phyloP scores from a whole-genome alignment of 2,329 filamentous ascomycete species.

The Paraconiothyrium sp. region DNA sequence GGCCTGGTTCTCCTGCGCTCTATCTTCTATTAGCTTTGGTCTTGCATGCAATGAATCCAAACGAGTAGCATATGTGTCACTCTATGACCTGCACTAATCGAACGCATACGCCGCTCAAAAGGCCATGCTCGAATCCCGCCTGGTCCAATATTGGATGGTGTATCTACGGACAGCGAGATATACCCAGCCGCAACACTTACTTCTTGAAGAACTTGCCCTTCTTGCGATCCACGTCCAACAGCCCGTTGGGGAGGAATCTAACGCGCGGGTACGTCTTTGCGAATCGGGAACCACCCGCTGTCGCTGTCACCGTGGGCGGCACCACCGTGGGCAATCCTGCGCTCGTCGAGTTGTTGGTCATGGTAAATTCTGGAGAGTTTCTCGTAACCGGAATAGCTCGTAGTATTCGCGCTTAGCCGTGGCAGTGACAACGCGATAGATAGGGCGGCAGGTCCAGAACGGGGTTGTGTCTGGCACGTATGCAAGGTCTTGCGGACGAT shows the following conservation, averaged over 20 bases:
- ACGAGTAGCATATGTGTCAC: neutral
- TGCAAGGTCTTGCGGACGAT: neutral
- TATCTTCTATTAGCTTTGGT: neutral
- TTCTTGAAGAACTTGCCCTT: neutral
- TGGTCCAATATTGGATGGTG: neutral
- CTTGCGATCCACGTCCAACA: slow-evolving; percentile 5
- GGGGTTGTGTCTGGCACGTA: neutral
- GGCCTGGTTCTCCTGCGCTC: neutral
- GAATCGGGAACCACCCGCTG: neutral
- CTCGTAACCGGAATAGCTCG: neutral
- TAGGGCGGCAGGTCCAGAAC: neutral
- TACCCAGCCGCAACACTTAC: neutral
- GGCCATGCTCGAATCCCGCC: neutral
- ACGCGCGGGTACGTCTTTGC: neutral
- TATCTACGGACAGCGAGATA: neutral
- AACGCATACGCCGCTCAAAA: neutral
- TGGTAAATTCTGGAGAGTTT: neutral
- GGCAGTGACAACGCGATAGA: neutral
- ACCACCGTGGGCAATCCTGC: neutral
- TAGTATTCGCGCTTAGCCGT: neutral
- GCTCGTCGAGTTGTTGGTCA: neutral
- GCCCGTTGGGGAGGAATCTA: neutral
- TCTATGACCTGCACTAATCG: neutral
- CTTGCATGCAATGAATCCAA: neutral
- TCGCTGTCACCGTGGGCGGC: neutral